Conservation (phyloP, 2,329 filamentous ascomycete genomes). For the Cadophora sp. region DNA sequence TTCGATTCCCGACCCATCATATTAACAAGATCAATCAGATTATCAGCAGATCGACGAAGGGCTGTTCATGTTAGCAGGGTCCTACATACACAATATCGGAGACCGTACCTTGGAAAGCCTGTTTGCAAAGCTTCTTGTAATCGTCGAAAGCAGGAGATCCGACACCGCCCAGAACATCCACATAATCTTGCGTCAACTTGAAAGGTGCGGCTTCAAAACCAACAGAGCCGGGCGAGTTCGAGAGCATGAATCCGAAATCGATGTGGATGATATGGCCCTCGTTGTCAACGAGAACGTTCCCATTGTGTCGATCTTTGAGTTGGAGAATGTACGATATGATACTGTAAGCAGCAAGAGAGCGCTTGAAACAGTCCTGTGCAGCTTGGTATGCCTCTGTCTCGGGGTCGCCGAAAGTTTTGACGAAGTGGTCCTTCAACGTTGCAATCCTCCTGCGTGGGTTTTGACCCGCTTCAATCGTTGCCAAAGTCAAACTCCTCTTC, state of each 20-base stretch:
- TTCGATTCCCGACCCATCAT: constrained; percentile 85
- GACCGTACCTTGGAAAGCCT: constrained; percentile 76
- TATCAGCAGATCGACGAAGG: constrained; percentile 77
- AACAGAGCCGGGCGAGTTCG: constrained; percentile 83
- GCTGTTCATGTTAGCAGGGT: constrained; percentile 53
- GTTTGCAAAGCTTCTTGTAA: constrained; percentile 81
- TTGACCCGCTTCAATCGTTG: constrained; percentile 73
- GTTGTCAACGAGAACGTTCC: constrained; percentile 85
- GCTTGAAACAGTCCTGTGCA: constrained; percentile 79
- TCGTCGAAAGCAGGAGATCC: constrained; percentile 73
- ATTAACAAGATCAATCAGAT: constrained; percentile 80
- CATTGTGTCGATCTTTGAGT: constrained; percentile 86
- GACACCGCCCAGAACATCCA: constrained; percentile 80
- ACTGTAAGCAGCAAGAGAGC: constrained; percentile 84
- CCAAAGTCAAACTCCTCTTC: constrained; percentile 80
- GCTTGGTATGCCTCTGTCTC: constrained; percentile 73
- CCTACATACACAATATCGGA: not conserved
- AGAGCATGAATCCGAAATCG: constrained; percentile 90
- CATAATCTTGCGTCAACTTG: constrained; percentile 85
- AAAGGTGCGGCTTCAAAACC: constrained; percentile 88
- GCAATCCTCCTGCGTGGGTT: constrained; percentile 80
- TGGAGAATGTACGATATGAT: constrained; percentile 85
- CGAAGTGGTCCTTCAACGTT: constrained; percentile 81
- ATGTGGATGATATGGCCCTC: constrained; percentile 89
- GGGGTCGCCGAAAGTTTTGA: constrained; percentile 77